phyloP scores from a whole-genome alignment of 805 yeast genomes.

The Ogataea haglerorum region DNA sequence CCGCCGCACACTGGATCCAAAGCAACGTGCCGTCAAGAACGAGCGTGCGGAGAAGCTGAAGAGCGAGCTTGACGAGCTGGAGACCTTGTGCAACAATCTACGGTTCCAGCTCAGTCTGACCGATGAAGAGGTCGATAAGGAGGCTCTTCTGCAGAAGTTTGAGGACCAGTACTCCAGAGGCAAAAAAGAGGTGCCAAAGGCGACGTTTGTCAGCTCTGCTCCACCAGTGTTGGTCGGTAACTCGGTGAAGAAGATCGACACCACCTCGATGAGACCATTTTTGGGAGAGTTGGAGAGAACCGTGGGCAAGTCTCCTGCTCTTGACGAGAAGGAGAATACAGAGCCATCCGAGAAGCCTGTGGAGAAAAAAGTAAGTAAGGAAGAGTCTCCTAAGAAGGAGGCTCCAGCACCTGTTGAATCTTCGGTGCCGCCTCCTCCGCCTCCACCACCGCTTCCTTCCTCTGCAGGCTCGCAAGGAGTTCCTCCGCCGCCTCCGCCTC shows the following conservation, averaged over 20 bases:
- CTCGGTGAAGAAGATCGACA: slow-evolving; percentile 18
- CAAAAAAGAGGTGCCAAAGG: slow-evolving; percentile 23
- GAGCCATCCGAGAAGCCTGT: neutral
- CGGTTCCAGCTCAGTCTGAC: slow-evolving; percentile 25
- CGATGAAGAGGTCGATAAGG: slow-evolving; percentile 21
- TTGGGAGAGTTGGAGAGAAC: slow-evolving; percentile 51
- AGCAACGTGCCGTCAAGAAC: slow-evolving; percentile 11
- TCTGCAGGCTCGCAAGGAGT: neutral
- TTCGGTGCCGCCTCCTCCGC: slow-evolving; percentile 31
- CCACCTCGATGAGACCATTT: slow-evolving; percentile 35
- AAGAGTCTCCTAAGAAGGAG: neutral
- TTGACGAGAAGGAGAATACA: slow-evolving; percentile 1
- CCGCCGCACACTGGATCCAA: slow-evolving; percentile 32
- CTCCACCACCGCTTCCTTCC: slow-evolving; percentile 26
- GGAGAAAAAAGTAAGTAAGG: neutral
- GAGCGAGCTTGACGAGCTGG: slow-evolving; percentile 24
- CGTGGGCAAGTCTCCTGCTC: slow-evolving; percentile 38
- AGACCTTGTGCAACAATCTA: slow-evolving; percentile 26
- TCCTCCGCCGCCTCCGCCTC: slow-evolving; percentile 37
- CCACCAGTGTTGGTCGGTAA: slow-evolving; percentile 17
- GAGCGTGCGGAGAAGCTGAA: slow-evolving; percentile 21
- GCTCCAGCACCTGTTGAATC: neutral
- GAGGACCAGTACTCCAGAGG: slow-evolving; percentile 31
- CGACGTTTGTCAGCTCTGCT: slow-evolving; percentile 21
- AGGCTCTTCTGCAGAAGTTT: slow-evolving; percentile 24